Base-by-base conservation (phyloP, 202 grass and related monocot genomes). In the Carex sylvatica region DNA sequence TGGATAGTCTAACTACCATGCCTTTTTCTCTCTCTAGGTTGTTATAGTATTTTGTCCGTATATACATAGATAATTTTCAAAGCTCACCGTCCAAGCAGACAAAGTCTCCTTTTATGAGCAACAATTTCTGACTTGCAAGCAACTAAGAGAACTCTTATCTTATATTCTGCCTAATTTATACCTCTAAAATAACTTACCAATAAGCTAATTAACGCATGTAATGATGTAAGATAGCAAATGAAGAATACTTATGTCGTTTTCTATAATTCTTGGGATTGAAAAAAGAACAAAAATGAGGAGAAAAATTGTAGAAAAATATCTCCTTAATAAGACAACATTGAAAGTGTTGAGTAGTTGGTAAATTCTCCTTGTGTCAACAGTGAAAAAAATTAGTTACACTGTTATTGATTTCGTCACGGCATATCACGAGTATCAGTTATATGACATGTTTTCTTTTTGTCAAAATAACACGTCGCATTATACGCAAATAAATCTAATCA, bases 1-100 rank as follows among this genome's bases (percentile, higher is more conserved):
- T 82, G 80, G 80, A 35, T 69, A 28, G 80, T 52, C 80, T 53
- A 82, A 82, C 80, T 55, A 82, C 36, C 46, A 49, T 51, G 13
- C 23, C 61, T 56, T 65, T 53, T 49, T 82, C 79, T 82, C 80
- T 82, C 80, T 82, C 80, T 70, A 82, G 46, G 14, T 70, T 82
- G 80, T 82, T 82, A 82, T 47, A 28, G 24, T 82, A 82, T 82
- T 82, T 82, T 70, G 80, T 70, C 80, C 38, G 13, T 82, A 55
- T 82, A 82, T 82, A 82, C 63, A 82, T 77, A 35, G 22, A 35
- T 68, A n/a, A n/a, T 77, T 52, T 66, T 15, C 80, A 82, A 69
- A 65, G 40, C 40, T 26, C 80, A 82, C 80, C 80, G 2, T 46
- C 80, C 80, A 52, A 81, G 22, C 61, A 64, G 56, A 81, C 24